phyloP scores from a whole-genome alignment of 2,329 filamentous ascomycete genomes.

The Arthroderma uncinatum region DNA sequence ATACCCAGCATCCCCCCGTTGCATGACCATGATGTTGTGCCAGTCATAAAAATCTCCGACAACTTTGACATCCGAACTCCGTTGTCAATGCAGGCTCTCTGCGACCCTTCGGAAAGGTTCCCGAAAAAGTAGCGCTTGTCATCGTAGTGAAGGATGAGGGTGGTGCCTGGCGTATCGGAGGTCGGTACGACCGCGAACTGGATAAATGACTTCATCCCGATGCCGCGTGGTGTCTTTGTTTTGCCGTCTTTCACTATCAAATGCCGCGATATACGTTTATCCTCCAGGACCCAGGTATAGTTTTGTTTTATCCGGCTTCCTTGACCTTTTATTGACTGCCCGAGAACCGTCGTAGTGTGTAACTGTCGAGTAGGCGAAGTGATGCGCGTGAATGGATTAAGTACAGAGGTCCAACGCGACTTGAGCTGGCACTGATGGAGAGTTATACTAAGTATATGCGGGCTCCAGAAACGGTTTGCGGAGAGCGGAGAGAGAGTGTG shows the following conservation, averaged over 20 bases:
- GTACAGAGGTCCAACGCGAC: neutral
- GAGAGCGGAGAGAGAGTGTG: neutral
- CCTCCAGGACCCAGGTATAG: conserved; percentile 4
- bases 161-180: conserved; percentile 73
- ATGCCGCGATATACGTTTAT: neutral
- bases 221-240: neutral
- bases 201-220: conserved; percentile 58
- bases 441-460: neutral
- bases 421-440: neutral
- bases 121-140: conserved; percentile 77
- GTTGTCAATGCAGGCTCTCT: conserved; percentile 61
- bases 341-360: neutral
- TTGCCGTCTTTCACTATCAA: neutral
- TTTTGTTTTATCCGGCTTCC: neutral
- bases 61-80: conserved; percentile 54
- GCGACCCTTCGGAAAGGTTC: conserved; percentile 69
- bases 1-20: conserved; percentile 75
- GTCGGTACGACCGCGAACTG: conserved; percentile 74
- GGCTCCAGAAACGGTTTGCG: neutral
- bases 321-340: no score
- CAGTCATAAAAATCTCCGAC: conserved; percentile 72
- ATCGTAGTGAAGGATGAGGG: conserved; percentile 67
- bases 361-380: neutral
- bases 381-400: neutral
- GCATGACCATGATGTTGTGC: conserved; percentile 61